A percentile compares a stretch with the other conserved stretches of the same genome.
Conservation (phyloP, 2,329 filamentous ascomycete species). For the Ophiostoma himal-ulmi region DNA sequence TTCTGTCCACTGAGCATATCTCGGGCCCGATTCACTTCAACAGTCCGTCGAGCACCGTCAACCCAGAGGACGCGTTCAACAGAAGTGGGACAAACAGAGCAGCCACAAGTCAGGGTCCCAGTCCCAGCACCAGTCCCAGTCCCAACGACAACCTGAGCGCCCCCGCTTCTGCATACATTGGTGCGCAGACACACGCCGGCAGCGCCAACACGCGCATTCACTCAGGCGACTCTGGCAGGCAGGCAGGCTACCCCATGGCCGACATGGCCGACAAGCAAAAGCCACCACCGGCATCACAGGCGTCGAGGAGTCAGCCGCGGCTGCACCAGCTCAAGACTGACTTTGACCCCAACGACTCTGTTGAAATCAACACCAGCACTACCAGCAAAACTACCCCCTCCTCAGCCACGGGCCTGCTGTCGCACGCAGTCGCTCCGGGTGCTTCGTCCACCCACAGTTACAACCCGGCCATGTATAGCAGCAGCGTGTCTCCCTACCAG, state of each 20-base stretch:
- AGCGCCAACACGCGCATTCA: constrained; percentile 15
- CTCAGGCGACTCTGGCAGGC: constrained; percentile 12
- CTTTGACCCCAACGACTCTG: not conserved
- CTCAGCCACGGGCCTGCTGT: not conserved
- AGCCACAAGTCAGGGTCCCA: not conserved
- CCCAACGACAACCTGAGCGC: not conserved
- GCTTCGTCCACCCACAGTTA: not conserved
- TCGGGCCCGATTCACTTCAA: constrained; percentile 21
- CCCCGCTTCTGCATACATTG: not conserved
- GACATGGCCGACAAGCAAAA: not conserved
- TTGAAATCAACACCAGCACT: not conserved
- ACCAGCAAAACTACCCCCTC: not conserved
- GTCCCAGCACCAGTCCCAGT: not conserved
- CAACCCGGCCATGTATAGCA: not conserved
- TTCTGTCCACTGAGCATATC: constrained; percentile 17
- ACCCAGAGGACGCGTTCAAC: not conserved
- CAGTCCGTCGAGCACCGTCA: constrained; percentile 16
- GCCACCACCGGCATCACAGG: too few relatives aligned
- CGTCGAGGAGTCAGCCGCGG: not conserved
- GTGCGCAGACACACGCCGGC: not conserved
- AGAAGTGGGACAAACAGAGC: not conserved
- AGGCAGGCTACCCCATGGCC: constrained; percentile 10
- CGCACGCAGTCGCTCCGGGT: not conserved
- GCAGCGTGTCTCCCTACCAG: not conserved
- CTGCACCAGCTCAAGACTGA: constrained; percentile 28